Evolutionary conservation across 106 monocot genomes (phyloP), one percentile per base, ranked within the genome.

Genomic region (Acanthochlamys bracteata): DNA sequence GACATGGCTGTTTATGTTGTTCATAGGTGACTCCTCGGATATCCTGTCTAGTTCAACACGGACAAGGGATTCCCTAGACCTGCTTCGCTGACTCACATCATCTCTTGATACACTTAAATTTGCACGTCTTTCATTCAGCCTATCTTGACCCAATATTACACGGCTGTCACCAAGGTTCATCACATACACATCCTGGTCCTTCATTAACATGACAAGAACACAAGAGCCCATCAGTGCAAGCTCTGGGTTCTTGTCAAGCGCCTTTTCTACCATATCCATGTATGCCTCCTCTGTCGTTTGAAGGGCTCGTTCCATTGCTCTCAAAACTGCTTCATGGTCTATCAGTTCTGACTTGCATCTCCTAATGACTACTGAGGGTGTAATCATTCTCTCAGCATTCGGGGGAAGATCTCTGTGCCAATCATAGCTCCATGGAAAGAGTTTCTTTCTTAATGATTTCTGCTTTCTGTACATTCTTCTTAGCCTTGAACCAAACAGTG

Each of bases 101-200:
- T 83, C 78, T 54, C 75, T 82, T 13, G 20, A 64, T 54, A 70
- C 62, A 43, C 33, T 69, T 23, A 74, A n/a, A 58, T 56, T 77
- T 33, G 46, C 21, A 24, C 81, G 42, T 4, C 62, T 64, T 33
- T 79, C 77, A 68, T 60, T 81, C 19, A 67, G 42, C 66, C 74
- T 81, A 69, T 96, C 90, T 69, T 91, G 95, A 42, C 87, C 96
- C 78, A 98, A 76, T 16, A 98, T 69, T 43, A 77, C 91, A 26
- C 96, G 88, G 63, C 96, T 98, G 51, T 98, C 96, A 52, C 96
- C 96, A 41, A 98, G 77, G 67, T 92, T 98, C 91, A 98, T 98
- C 42, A 92, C 79, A 66, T 98, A 98, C 0, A 98, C 96, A 79
- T 98, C 96, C 54, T 92, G 80, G 71, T 92, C 96, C 75, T 92